A percentile compares a stretch with the other conserved stretches of the same genome.
phyloP scores from a whole-genome alignment of 2,329 filamentous ascomycete genomes.

The Macroventuria anomochaeta region DNA sequence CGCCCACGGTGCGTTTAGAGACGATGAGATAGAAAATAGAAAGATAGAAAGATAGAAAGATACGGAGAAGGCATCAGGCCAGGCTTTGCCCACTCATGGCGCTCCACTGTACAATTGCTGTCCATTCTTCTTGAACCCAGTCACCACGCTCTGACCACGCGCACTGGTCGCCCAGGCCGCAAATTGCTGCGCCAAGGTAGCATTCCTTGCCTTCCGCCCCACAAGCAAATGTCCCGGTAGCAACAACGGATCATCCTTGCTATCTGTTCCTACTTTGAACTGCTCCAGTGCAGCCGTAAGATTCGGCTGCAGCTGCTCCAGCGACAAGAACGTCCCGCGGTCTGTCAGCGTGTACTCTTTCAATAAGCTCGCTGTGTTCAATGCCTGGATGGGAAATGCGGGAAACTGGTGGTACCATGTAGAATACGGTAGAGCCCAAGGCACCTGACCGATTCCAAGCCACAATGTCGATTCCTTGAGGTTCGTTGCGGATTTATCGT shows the following conservation, averaged over 20 bases:
- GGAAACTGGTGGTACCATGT: conserved; percentile 58
- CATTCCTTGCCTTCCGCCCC: conserved; percentile 46
- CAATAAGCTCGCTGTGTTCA: conserved; percentile 51
- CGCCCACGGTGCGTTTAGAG: too few species aligned
- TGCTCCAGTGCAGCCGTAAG: conserved; percentile 47
- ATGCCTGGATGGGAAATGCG: conserved; percentile 55
- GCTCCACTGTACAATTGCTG: conserved; percentile 49
- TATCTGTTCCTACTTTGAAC: conserved; percentile 49
- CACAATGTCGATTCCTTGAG: conserved; percentile 57
- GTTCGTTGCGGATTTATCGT: conserved; percentile 59
- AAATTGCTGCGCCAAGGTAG: conserved; percentile 46
- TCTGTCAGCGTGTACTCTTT: conserved; percentile 59
- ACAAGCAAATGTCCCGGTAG: conserved; percentile 55
- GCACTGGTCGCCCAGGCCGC: conserved; percentile 49
- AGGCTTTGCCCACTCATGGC: conserved; percentile 21
- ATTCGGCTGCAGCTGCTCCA: conserved; percentile 30
- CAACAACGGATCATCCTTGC: conserved; percentile 49
- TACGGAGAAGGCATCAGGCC: too few species aligned
- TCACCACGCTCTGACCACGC: conserved; percentile 50
- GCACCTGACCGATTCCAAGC: conserved; percentile 56
- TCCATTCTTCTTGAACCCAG: conserved; percentile 49
- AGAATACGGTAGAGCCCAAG: conserved; percentile 55
- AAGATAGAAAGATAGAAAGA: too few species aligned
- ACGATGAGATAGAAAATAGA: too few species aligned
- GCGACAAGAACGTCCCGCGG: conserved; percentile 53